phyloP scores from a whole-genome alignment of 2,329 filamentous ascomycete genomes.

The Hypoxylon sp. region DNA sequence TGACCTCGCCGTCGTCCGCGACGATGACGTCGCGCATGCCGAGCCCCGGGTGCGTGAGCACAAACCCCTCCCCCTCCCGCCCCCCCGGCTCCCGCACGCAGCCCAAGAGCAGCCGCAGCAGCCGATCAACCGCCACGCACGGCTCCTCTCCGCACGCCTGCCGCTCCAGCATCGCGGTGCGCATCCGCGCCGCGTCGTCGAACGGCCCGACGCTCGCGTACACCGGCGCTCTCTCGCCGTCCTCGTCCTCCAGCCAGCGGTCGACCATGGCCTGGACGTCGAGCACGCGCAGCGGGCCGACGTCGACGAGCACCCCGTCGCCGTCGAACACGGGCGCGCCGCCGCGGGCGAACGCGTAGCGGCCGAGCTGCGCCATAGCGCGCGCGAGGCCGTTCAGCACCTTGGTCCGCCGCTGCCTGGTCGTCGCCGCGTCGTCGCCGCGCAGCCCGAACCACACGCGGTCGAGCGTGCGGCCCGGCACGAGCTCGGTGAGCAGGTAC shows the following conservation, averaged over 20 bases:
- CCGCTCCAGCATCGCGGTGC: slow-evolving; percentile 31
- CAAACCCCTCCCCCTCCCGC: slow-evolving; percentile 28
- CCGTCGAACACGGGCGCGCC: slow-evolving; percentile 35
- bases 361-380: slow-evolving; percentile 35
- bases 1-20: slow-evolving; percentile 31
- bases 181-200: slow-evolving; percentile 18
- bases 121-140: slow-evolving; percentile 28
- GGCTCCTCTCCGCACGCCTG: slow-evolving; percentile 24
- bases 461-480: slow-evolving; percentile 34
- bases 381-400: slow-evolving; percentile 32
- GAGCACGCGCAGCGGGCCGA: slow-evolving; percentile 28
- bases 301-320: slow-evolving; percentile 10
- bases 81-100: slow-evolving; percentile 32
- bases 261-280: slow-evolving; percentile 39
- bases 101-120: slow-evolving; percentile 33
- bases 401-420: slow-evolving; percentile 12
- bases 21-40: slow-evolving; percentile 40
- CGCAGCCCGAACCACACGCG: slow-evolving; percentile 37
- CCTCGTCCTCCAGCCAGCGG: slow-evolving; percentile 34
- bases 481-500: slow-evolving; percentile 31
- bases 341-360: slow-evolving; percentile 33
- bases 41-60: slow-evolving; percentile 38
- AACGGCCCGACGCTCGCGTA: slow-evolving; percentile 32
- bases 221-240: slow-evolving; percentile 23
- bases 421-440: not conserved